These are phyloP conservation scores for Apostasia shenzhenica DNA, from an alignment of 106 monocot species.

Conservation along the genomic window DNA sequence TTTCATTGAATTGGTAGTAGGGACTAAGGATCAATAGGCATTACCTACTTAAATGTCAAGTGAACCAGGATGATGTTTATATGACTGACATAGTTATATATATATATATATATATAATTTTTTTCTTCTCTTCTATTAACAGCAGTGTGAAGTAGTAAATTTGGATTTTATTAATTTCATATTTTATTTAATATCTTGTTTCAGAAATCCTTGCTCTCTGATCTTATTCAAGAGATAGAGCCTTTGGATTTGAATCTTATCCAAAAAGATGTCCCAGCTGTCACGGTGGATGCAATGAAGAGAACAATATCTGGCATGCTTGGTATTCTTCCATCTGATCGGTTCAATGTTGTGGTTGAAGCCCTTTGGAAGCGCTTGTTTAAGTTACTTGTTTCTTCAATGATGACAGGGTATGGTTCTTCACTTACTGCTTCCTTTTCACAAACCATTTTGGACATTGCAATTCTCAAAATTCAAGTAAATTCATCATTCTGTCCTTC, in stretches of 20 bases:
- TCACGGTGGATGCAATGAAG: conserved; percentile 94
- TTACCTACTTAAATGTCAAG: too few species aligned
- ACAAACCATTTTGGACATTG: neutral
- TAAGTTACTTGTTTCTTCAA: conserved; percentile 85
- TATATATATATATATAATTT: too few species aligned
- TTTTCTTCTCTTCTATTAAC: too few species aligned
- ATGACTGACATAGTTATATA: too few species aligned
- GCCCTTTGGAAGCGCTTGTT: conserved; percentile 80
- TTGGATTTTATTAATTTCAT: neutral
- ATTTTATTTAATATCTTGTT: conserved; percentile 5
- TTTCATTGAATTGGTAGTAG: too few species aligned
- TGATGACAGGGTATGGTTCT: conserved; percentile 85
- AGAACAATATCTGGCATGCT: conserved; percentile 94
- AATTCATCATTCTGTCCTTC: neutral
- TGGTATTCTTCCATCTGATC: conserved; percentile 89
- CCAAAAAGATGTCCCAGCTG: conserved; percentile 79
- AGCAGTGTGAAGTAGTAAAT: neutral
- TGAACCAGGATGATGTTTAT: too few species aligned
- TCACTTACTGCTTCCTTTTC: neutral
- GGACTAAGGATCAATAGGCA: too few species aligned
- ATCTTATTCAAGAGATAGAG: conserved; percentile 94
- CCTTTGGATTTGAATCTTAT: conserved; percentile 84
- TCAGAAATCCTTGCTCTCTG: conserved; percentile 68
- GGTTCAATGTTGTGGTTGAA: conserved; percentile 77
- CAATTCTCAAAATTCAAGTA: neutral